Conservation (phyloP, 2,329 filamentous ascomycete species). For the Fusarium sp. region DNA sequence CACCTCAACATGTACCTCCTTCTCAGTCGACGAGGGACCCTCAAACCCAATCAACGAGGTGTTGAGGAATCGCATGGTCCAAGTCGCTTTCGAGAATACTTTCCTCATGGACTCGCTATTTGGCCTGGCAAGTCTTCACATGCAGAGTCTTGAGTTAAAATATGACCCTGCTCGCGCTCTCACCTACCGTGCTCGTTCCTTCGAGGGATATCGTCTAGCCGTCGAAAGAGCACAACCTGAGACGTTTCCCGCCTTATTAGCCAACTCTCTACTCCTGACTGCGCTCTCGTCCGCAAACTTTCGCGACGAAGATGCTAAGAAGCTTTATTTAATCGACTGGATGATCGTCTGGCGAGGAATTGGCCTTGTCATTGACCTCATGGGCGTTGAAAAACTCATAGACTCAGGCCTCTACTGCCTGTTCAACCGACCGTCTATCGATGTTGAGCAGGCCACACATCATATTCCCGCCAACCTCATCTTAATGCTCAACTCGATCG, state of each 20-base stretch:
- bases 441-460: conserved; percentile 57
- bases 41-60: conserved; percentile 57
- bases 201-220: conserved; percentile 65
- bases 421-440: conserved; percentile 64
- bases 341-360: conserved; percentile 68
- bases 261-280: conserved; percentile 65
- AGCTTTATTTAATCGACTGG: conserved; percentile 68
- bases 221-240: conserved; percentile 61
- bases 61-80: conserved; percentile 62
- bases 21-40: conserved; percentile 57
- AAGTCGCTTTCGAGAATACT: conserved; percentile 64
- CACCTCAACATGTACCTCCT: conserved; percentile 60
- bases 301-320: conserved; percentile 59
- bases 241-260: conserved; percentile 64
- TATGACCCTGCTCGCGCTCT: conserved; percentile 57
- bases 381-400: conserved; percentile 47
- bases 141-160: conserved; percentile 57
- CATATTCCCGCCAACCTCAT: conserved; percentile 64
- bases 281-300: conserved; percentile 66
- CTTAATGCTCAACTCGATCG: conserved; percentile 63
- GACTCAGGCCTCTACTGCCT: conserved; percentile 61
- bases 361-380: conserved; percentile 60
- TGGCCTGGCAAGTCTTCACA: conserved; percentile 64
- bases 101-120: conserved; percentile 70
- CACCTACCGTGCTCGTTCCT: conserved; percentile 63